Base-by-base conservation (phyloP, 306 rosid genomes). In the Cicer bijugum region DNA sequence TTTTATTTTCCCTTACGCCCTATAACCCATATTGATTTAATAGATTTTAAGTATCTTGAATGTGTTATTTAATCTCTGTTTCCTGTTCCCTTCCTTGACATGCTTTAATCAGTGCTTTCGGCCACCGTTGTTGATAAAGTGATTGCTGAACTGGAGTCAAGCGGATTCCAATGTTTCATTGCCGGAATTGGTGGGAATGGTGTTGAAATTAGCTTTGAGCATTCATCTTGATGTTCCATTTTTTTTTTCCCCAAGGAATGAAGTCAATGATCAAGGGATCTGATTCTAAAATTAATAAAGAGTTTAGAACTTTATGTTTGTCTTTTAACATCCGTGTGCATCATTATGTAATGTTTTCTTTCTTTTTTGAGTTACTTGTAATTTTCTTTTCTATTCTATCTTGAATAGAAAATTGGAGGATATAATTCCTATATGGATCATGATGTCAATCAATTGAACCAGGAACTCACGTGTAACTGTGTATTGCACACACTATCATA, bases 171-270 rank as follows among this genome's bases (percentile, higher is more conserved):
- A 61, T 94, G 98, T 80, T 80, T 91, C 82, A 87, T 70, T 38
- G 95, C 95, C 1, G 88, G 85, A 81, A 86, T 88, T 11, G 98
- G 98, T 4, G 96, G 96, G 20, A 77, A 79, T 48, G 97, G 98
- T 28, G 97, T 52, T 51, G 89, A 94, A 85, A 64, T 94, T 65
- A 78, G 71, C 83, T 85, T 88, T 71, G 85, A 62, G 65, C 86
- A 62, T 50, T 78, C 87, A 70, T 84, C 88, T 68, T 91, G 83
- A 94, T 81, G 42, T 64, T 66, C 23, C 51, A 6, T 69, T 44
- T 59, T 52, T 43, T 43, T 17, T 65, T 65, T 72, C 65, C 43
- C 7, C 52, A 50, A 42, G 67, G 40, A 84, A 38, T 35, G 68
- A 68, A 12, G 45, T 71, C 67, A 47, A 20, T 69, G 12, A 50